phyloP scores from a whole-genome alignment of 164 flowering plant species.

The Tinospora cordifolia region DNA sequence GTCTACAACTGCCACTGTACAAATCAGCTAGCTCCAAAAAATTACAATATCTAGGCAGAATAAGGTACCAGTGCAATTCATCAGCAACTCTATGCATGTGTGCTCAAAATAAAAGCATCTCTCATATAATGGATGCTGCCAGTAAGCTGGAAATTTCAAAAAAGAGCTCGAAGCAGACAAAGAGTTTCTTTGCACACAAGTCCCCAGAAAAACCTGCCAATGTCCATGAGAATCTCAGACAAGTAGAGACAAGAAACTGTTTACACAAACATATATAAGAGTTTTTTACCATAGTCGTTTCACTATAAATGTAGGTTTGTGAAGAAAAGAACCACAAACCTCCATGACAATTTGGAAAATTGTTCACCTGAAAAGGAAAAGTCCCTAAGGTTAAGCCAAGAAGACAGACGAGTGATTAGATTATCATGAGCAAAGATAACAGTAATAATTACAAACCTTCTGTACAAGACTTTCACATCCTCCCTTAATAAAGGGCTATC shows the following conservation, averaged over 20 bases:
- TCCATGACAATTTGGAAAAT: neutral
- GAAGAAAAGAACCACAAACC: neutral
- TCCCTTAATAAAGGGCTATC: conserved; percentile 40
- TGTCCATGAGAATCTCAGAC: too few relatives aligned
- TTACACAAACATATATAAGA: too few relatives aligned
- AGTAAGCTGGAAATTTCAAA: neutral
- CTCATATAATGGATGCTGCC: neutral
- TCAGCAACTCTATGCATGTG: neutral
- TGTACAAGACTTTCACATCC: conserved; percentile 52
- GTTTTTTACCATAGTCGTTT: neutral
- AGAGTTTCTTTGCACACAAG: neutral
- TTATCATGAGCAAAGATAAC: neutral
- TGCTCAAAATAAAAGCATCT: neutral
- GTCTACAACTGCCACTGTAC: neutral
- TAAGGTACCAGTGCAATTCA: neutral
- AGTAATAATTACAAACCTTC: conserved; percentile 37
- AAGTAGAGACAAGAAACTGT: too few relatives aligned
- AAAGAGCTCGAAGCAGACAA: neutral
- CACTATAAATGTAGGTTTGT: neutral
- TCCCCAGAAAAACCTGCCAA: too few relatives aligned
- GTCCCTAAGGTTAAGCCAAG: neutral
- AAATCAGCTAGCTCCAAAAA: neutral
- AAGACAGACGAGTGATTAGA: neutral
- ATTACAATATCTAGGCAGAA: neutral
- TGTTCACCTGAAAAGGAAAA: conserved; percentile 15